Evolutionary conservation across 1,139 yeast genomes (phyloP), one percentile per base, ranked within the genome.

Genomic region (Hanseniaspora sp.): DNA sequence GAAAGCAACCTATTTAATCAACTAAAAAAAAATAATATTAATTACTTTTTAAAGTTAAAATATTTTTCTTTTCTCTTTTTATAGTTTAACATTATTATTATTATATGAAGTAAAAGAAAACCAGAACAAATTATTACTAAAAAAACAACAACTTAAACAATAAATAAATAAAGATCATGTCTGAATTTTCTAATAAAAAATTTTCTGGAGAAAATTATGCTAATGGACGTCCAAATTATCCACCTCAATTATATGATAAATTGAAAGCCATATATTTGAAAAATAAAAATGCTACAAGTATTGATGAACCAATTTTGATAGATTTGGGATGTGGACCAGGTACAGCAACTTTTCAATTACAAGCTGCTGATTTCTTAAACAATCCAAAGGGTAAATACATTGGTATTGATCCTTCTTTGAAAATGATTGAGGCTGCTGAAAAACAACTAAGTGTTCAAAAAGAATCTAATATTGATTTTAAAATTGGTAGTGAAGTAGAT

Each of bases 261-360:
- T 62, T 69, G 13, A 61, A 85, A n/a, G 58, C 67, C 7, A 56
- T 63, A 1, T 79, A 75, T 59, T 76, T 74, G 55, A 51, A 59
- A n/a, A 55, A 61, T 0, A 58, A 60, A 1, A 59, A 67, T 0
- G 57, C 17, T n/a, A 23, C 23, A 13, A 29, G 39, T 7, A 37
- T 43, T 1, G 12, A 28, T 5, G 9, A 9, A 6, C 42, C 53
- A n/a, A n/a, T 70, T 37, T 78, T 79, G 1, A 65, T 86, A 7
- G 96, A 87, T 66, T 70, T 85, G 17, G 96, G 95, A 0, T 81
- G 88, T 64, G 96, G 96, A 1, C 83, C 95, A 0, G 95, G 95
- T 0, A 81, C 81, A 59, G 92, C 84, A 0, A 76, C 94, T 0
- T 71, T 75, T 58, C 78, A 80, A 48, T 64, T 85, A 56, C 63